These are phyloP conservation scores for Fusarium falciforme DNA, from an alignment of 2,329 filamentous ascomycete genomes.

Conservation along the genomic window DNA sequence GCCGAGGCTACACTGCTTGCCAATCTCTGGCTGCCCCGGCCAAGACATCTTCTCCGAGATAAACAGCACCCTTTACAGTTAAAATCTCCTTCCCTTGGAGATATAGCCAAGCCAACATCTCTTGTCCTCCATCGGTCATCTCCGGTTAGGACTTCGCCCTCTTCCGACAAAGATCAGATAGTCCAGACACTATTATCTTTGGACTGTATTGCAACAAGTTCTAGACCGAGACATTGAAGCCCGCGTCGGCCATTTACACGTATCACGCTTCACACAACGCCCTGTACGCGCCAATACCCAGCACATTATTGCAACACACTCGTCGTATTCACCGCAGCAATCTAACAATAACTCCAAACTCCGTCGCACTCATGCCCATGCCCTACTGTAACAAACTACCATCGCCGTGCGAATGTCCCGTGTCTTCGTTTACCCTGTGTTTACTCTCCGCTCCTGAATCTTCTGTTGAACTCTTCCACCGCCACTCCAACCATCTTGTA, in stretches of 20 bases:
- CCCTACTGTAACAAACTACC: neutral
- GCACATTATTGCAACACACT: neutral
- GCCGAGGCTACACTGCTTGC: neutral
- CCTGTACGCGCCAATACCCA: neutral
- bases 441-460: constrained; percentile 60
- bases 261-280: neutral
- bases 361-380: neutral
- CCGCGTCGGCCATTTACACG: neutral
- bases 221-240: neutral
- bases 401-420: neutral
- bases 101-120: neutral
- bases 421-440: neutral
- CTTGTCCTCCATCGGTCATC: neutral
- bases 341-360: neutral
- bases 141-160: neutral
- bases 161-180: neutral
- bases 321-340: neutral
- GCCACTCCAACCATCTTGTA: constrained; percentile 75
- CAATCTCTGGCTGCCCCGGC: neutral
- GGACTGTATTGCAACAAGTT: neutral
- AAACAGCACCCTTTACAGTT: neutral
- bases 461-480: constrained; percentile 74
- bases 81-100: constrained; percentile 3
- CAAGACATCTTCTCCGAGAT: neutral
- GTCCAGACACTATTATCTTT: neutral